Conservation (phyloP, 345 rosid genomes). For the Pseudoturritis turrita region DNA sequence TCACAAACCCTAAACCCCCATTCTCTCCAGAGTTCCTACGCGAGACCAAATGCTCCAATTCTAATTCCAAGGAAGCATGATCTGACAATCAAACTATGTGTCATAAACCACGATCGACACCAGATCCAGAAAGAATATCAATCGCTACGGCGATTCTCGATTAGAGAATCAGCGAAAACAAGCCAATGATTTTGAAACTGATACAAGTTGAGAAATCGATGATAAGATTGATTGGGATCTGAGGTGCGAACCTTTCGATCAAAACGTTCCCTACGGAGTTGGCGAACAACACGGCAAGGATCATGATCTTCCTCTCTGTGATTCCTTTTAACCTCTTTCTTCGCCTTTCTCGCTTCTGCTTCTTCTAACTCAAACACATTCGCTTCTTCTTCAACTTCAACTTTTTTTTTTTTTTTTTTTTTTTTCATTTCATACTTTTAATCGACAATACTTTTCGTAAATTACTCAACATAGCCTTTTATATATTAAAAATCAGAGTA, state of each 20-base stretch:
- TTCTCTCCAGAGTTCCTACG: not conserved
- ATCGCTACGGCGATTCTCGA: not conserved
- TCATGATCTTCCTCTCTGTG: conserved; percentile 35
- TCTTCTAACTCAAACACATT: not conserved
- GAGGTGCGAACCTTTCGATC: conserved; percentile 52
- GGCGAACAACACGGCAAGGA: conserved; percentile 63
- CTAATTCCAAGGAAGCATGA: not conserved
- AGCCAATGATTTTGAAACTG: not conserved
- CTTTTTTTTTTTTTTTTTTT: not conserved
- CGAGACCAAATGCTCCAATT: not conserved
- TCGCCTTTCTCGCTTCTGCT: not conserved
- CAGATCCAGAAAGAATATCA: conserved; percentile 8
- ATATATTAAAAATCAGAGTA: too few relatives aligned
- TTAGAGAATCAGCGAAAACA: not conserved
- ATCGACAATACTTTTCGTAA: not conserved
- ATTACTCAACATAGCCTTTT: not conserved
- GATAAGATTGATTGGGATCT: not conserved
- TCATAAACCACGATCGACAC: not conserved
- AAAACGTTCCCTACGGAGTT: conserved; percentile 68
- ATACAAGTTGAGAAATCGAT: not conserved
- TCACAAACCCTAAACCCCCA: not conserved
- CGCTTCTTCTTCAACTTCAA: not conserved
- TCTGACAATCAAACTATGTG: not conserved
- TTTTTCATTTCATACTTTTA: not conserved
- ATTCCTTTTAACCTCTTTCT: not conserved